Conservation (phyloP, 768 basidiomycete genomes). For the Auricularia sp. region DNA sequence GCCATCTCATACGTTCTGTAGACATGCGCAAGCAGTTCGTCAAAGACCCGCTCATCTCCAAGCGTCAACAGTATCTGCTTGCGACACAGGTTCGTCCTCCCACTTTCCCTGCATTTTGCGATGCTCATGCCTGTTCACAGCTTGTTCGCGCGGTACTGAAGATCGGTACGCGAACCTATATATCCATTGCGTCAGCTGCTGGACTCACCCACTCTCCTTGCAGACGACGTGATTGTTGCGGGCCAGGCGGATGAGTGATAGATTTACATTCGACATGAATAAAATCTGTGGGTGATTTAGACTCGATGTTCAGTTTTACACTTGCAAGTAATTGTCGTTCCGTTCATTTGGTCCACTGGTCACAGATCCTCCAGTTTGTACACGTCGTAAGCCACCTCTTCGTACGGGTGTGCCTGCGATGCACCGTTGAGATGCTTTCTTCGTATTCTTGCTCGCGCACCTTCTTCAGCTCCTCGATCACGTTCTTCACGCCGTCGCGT, state of each 20-base stretch:
- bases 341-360: neutral
- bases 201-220: neutral
- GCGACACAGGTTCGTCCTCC: slow-evolving; percentile 48
- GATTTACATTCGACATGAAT: neutral
- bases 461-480: slow-evolving; percentile 35
- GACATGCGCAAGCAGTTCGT: slow-evolving; percentile 98
- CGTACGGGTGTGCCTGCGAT: slow-evolving; percentile 42
- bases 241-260: slow-evolving; percentile 4
- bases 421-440: neutral
- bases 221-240: neutral
- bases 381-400: slow-evolving; percentile 49
- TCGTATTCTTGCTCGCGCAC: slow-evolving; percentile 18
- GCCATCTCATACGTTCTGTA: slow-evolving; percentile 21
- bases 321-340: too few relatives aligned
- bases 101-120: neutral
- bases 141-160: slow-evolving; percentile 81
- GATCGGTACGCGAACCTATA: slow-evolving; percentile 46
- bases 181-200: neutral
- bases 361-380: slow-evolving; percentile 33
- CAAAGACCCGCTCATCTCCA: slow-evolving; percentile 94
- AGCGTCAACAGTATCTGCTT: slow-evolving; percentile 90
- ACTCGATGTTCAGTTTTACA: too few relatives aligned
- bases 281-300: too few relatives aligned
- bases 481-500: slow-evolving; percentile 27
- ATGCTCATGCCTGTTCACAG: slow-evolving; percentile 21